A percentile compares a stretch with the other conserved stretches of the same genome.
Conservation (phyloP, 306 rosid genomes). For the Dryas alaskensis region DNA sequence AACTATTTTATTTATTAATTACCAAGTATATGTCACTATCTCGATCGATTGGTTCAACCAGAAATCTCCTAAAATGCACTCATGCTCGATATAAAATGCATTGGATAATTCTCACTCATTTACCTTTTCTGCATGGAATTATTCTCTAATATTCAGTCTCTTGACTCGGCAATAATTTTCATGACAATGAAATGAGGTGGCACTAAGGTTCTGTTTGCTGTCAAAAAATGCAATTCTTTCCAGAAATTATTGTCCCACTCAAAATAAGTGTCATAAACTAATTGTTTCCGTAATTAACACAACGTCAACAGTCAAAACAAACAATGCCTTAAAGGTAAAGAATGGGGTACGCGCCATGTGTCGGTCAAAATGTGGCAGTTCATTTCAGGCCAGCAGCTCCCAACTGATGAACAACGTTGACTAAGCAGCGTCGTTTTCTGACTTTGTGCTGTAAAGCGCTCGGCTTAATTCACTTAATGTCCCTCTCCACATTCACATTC, state of each 20-base stretch:
- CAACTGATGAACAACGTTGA: slow-evolving; percentile 2
- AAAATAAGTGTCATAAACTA: no score
- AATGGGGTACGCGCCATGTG: not conserved
- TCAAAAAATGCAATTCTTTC: not conserved
- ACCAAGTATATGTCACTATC: no score
- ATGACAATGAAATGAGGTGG: not conserved
- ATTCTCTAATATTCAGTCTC: not conserved
- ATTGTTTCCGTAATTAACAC: no score
- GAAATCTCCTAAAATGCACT: no score
- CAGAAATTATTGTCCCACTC: no score
- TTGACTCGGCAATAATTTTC: not conserved
- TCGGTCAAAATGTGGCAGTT: not conserved
- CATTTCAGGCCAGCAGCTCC: not conserved
- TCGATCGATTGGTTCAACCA: no score
- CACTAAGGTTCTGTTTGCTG: not conserved
- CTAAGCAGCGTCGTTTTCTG: not conserved
- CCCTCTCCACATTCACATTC: not conserved
- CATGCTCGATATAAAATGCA: not conserved
- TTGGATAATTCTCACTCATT: not conserved
- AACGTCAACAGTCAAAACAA: not conserved
- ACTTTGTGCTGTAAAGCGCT: not conserved
- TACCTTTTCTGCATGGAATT: not conserved
- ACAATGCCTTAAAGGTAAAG: not conserved
- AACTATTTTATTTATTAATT: no score
- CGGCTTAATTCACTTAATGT: not conserved